phyloP scores from a whole-genome alignment of 129 eudicot species.

The Apium graveolens region DNA sequence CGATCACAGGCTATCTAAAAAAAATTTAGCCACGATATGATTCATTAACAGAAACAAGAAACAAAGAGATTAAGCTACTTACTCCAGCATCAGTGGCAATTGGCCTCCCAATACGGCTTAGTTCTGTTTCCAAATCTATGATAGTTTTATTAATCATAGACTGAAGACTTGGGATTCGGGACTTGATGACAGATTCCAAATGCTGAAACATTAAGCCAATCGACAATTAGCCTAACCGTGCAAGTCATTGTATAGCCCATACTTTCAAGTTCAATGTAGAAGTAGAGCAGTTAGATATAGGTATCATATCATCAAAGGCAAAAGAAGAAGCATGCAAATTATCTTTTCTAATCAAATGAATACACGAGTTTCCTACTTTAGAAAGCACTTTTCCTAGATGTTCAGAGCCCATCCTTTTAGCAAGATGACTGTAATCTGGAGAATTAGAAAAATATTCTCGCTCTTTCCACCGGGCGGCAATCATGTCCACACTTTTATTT shows the following conservation, averaged over 20 bases:
- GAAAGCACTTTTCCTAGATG: conserved; percentile 17
- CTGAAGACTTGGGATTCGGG: conserved; percentile 95
- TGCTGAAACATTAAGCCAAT: conserved; percentile 46
- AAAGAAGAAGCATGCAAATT: not conserved
- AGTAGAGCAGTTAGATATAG: not conserved
- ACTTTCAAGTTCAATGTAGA: not conserved
- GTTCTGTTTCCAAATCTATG: conserved; percentile 44
- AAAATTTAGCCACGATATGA: not conserved
- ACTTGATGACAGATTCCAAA: conserved; percentile 81
- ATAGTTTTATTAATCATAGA: conserved; percentile 68
- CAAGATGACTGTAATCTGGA: conserved; percentile 19
- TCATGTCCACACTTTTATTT: conserved; percentile 76
- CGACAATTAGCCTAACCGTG: not conserved
- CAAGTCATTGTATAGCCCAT: not conserved
- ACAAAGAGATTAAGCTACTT: conserved; percentile 13
- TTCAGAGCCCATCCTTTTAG: conserved; percentile 15
- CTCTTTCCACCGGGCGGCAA: conserved; percentile 78
- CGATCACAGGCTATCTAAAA: not conserved
- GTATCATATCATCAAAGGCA: not conserved
- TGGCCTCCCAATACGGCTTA: conserved; percentile 59
- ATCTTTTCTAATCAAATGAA: not conserved
- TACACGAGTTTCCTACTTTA: conserved; percentile 4
- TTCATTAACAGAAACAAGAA: not conserved
- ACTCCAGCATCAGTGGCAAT: conserved; percentile 61
- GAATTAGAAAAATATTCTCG: conserved; percentile 46